Evolutionary conservation across 2,329 filamentous ascomycete genomes (phyloP), one percentile per base, ranked within the genome.

Genomic region (Mycocentrospora acerina): DNA sequence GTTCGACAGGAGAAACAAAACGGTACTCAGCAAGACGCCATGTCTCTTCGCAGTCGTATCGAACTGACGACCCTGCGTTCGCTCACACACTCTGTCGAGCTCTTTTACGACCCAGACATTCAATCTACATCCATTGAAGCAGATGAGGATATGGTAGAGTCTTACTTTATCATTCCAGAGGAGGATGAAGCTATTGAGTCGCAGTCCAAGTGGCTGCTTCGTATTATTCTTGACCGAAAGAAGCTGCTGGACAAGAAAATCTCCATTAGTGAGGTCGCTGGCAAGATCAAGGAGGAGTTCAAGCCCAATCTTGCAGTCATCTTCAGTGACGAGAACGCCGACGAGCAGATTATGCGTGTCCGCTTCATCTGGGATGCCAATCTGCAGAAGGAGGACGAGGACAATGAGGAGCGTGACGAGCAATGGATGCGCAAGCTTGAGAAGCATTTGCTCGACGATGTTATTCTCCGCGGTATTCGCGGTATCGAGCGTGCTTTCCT

Each of bases 301-400:
- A 79, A 82, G 14, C 62, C 60, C 11, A 82, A 79, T 46, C 74
- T 97, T 55, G 89, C 89, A 11, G 84, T 98, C 52, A 90, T 98
- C 44, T 95, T 95, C 76, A 95, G 90, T 70, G 93, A 98, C 69
- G 93, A 96, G 75, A 98, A 98, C 67, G 90, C 91, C 8, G 90
- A 96, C 51, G 84, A 94, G 64, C 90, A 94, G 66, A 86, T 97
- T 30, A 89, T 98, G 55, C 93, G 93, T 66, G 86, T 96, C 51
- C 87, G 93, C 50, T 86, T 90, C 57, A 82, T 94, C 46, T 75
- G 78, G 56, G 74, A 80, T 26, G 46, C 54, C 10, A 67, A 71
- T 31, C 73, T 76, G 22, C 76, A 81, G 46, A 78, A 81, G 32
- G 84, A 86, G 7, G 86, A 87, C 10, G 87, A 91, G 8, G 77